A percentile compares a stretch with the other conserved stretches of the same genome.
phyloP scores from a whole-genome alignment of 2,329 filamentous ascomycete species.

The Fusarium sulawesiense region DNA sequence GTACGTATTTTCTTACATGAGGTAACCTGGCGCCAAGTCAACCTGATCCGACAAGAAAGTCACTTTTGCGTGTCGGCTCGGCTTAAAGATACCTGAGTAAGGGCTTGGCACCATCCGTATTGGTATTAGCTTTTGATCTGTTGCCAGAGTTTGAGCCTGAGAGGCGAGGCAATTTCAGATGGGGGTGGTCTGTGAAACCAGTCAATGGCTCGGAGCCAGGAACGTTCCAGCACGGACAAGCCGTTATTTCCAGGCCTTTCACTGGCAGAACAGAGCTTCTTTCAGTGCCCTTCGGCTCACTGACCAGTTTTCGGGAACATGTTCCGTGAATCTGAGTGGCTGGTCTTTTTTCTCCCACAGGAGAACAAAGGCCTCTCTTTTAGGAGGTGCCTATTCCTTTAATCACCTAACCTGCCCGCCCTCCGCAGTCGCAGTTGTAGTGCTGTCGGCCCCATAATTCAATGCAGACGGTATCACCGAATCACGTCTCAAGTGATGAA shows the following conservation, averaged over 20 bases:
- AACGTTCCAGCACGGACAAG: constrained; percentile 27
- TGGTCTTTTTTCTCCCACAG: constrained; percentile 7
- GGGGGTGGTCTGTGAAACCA: constrained; percentile 20
- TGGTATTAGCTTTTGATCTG: background rate
- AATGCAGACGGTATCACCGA: constrained; percentile 17
- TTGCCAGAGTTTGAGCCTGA: constrained; percentile 46
- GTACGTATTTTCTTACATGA: background rate
- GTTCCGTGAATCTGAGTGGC: constrained; percentile 37
- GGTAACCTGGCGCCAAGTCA: background rate
- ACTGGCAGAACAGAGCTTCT: constrained; percentile 1
- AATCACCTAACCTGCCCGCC: background rate
- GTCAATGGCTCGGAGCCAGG: constrained; percentile 18
- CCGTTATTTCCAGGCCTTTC: constrained; percentile 22
- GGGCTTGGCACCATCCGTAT: background rate
- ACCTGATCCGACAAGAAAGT: background rate
- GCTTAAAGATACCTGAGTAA: background rate
- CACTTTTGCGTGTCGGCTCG: background rate
- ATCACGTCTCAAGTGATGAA: constrained; percentile 15
- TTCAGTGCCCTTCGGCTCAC: constrained; percentile 29
- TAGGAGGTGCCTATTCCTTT: background rate
- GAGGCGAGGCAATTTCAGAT: constrained; percentile 48
- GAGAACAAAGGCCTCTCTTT: constrained; percentile 22
- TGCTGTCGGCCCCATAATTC: constrained; percentile 14
- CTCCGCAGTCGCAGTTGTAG: constrained; percentile 4
- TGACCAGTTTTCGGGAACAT: constrained; percentile 28